Evolutionary conservation across 2,329 filamentous ascomycete genomes (phyloP).

Genomic region (Aspergillus costaricaensis): DNA sequence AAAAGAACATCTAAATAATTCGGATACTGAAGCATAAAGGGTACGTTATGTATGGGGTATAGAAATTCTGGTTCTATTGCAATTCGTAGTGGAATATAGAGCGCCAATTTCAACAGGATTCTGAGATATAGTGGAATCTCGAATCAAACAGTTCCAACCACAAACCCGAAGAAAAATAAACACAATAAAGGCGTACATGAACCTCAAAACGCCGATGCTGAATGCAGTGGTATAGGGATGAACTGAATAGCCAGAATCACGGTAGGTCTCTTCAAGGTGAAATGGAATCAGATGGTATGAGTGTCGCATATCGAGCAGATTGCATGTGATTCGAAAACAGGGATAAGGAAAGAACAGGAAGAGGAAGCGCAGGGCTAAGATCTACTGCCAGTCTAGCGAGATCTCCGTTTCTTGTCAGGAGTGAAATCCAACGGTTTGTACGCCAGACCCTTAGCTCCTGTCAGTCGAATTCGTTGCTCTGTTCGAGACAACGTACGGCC

Average conservation of each 20-base stretch:
- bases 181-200: neutral
- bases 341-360: neutral
- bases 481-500: slow-evolving; percentile 46
- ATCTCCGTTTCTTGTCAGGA: slow-evolving; percentile 21
- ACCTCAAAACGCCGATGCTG: neutral
- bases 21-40: too few species aligned
- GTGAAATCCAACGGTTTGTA: slow-evolving; percentile 42
- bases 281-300: neutral
- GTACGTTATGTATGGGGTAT: too few species aligned
- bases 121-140: neutral
- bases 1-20: too few species aligned
- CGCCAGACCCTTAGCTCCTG: slow-evolving; percentile 47
- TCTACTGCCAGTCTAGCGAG: neutral
- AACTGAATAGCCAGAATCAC: neutral
- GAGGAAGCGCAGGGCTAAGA: neutral
- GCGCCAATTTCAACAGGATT: neutral
- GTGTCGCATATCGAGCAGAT: neutral
- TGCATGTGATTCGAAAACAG: neutral
- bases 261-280: too few species aligned
- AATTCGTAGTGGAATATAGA: too few species aligned
- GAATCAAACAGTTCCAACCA: slow-evolving; percentile 4
- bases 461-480: slow-evolving; percentile 45
- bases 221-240: neutral
- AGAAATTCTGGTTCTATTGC: too few species aligned
- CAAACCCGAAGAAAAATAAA: neutral